Base-by-base conservation (phyloP, 805 yeast species). In the Lachancea meyersii region DNA sequence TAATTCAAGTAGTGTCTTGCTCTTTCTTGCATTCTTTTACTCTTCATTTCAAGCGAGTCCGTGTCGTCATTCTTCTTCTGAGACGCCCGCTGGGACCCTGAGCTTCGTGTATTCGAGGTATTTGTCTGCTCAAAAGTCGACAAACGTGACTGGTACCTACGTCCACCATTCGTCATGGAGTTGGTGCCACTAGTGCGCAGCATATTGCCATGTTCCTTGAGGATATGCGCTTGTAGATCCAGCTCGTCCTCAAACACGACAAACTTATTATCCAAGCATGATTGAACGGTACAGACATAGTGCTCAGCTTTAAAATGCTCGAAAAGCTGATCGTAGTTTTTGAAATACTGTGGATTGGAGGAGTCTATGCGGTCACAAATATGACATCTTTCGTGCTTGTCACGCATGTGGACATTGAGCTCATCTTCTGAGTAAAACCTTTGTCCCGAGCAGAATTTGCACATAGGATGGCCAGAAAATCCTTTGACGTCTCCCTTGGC, bases 401-500 rank as follows among this genome's bases (percentile, higher is more conserved):
- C 83, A 51, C 95, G 71, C 66, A 89, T 75, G 63, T 93, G 99
- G 24, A 79, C 63, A 49, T 77, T 79, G 53, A 88, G 70, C 59
- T 89, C 97, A 59, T 91, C 96, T 31, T 79, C 86, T 0, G 95
- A 86, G 59, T 93, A 93, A 60, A 86, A 89, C 44, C 94, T 65
- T 50, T 69, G 73, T 2, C 79, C 78, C 3, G 72, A 64, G 62
- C 98, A 93, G 60, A 86, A 84, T 49, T 76, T 76, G 70, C 99
- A 93, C 48, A 71, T 67, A 0, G 97, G 97, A 60, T 89, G 97
- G 0, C 97, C 97, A 9, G 63, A 70, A 61, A 89, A 89, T 0
- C 96, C 96, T 6, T 68, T 67, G 31, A 69, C 72, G 54, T 89
- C 95, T 38, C 96, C 97, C 30, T 67, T 70, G 3, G 71, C 62